These are phyloP conservation scores for Komagataella mondaviorum DNA, from an alignment of 805 yeast species.

Conservation along the genomic window DNA sequence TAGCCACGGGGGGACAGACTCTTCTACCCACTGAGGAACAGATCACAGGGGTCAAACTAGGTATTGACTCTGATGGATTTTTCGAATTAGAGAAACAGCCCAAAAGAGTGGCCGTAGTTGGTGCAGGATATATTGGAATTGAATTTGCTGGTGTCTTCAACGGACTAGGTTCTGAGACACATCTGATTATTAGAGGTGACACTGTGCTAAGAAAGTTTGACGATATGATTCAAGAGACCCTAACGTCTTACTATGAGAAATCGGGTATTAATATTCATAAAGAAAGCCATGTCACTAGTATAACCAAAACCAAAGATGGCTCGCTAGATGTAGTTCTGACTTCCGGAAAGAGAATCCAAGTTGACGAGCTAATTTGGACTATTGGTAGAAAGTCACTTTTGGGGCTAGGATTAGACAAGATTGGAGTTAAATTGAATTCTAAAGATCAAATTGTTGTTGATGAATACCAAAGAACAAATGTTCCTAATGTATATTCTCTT, in stretches of 20 bases:
- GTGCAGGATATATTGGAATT: conserved; percentile 96
- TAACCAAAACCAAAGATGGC: conserved; percentile 35
- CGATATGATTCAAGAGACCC: conserved; percentile 58
- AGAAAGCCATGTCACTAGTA: conserved; percentile 32
- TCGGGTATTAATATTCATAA: conserved; percentile 78
- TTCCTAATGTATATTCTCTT: conserved; percentile 61
- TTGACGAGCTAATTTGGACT: conserved; percentile 85
- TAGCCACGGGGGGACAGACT: conserved; percentile 93
- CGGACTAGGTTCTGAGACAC: conserved; percentile 77
- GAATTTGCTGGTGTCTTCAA: conserved; percentile 93
- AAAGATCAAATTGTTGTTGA: conserved; percentile 62
- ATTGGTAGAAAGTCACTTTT: conserved; percentile 76
- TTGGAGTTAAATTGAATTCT: conserved; percentile 52
- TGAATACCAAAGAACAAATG: conserved; percentile 75
- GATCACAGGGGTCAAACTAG: conserved; percentile 72
- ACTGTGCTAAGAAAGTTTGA: conserved; percentile 85
- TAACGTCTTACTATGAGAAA: conserved; percentile 70
- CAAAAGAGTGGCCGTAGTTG: conserved; percentile 84
- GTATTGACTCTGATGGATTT: conserved; percentile 84
- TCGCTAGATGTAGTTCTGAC: conserved; percentile 33
- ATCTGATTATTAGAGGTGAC: conserved; percentile 81
- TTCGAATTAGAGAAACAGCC: conserved; percentile 77
- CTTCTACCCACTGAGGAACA: conserved; percentile 36
- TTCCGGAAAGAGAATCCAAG: conserved; percentile 33
- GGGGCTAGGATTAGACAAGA: conserved; percentile 63